Percentiles rank a stretch among this genome's conserved stretches.
Conservation (phyloP, 2,329 filamentous ascomycete species). For the Waltergamsia citrina region DNA sequence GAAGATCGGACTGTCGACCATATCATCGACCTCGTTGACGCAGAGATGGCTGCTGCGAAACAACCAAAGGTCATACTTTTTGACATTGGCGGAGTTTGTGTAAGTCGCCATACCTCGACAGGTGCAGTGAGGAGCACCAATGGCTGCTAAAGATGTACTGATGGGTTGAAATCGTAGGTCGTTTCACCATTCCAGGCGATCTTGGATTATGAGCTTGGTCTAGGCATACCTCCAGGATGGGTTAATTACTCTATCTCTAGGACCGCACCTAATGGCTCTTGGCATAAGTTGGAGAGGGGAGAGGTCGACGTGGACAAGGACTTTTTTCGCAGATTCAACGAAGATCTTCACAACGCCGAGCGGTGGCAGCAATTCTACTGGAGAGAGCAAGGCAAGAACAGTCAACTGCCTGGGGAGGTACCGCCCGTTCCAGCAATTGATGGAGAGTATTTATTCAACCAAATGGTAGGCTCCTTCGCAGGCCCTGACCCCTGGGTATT, state of each 20-base stretch:
- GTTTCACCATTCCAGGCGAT: conserved; percentile 89
- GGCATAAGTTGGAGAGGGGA: conserved; percentile 83
- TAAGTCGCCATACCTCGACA: conserved; percentile 40
- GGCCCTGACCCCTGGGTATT: conserved; percentile 79
- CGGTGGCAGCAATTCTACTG: conserved; percentile 62
- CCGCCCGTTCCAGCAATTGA: conserved; percentile 67
- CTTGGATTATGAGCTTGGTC: conserved; percentile 72
- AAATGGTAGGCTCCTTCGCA: conserved; percentile 74
- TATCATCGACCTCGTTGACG: conserved; percentile 18
- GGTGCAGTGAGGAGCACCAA: too few relatives aligned
- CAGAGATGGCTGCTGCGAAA: conserved; percentile 14
- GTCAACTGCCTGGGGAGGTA: conserved; percentile 22
- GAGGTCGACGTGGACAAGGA: conserved; percentile 63
- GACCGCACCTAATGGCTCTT: conserved; percentile 68
- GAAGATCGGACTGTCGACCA: conserved; percentile 11
- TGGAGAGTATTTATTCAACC: conserved; percentile 71
- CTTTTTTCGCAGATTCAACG: conserved; percentile 70
- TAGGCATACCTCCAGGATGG: conserved; percentile 77
- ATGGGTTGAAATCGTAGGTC: too few relatives aligned
- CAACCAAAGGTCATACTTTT: conserved; percentile 74
- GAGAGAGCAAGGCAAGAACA: conserved; percentile 29
- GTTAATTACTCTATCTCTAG: conserved; percentile 83
- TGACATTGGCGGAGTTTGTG: conserved; percentile 94
- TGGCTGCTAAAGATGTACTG: too few relatives aligned
- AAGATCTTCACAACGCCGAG: conserved; percentile 56